Conservation (phyloP, 345 rosid genomes). For the Lenwebbia sp. region DNA sequence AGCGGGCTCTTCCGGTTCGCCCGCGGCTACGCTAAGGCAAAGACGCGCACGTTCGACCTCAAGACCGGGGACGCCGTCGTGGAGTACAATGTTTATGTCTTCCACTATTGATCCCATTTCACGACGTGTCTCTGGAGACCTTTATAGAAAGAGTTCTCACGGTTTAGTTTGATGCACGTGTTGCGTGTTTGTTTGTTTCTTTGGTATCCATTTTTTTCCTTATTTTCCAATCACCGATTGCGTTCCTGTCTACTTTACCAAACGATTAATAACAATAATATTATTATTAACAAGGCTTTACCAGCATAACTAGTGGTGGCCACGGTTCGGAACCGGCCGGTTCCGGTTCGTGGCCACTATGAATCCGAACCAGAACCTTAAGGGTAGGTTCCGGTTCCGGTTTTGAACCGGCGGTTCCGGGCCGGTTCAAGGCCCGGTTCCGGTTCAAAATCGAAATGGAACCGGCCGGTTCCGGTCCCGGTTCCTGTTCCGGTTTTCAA, state of each 20-base stretch:
- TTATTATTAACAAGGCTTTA: neutral
- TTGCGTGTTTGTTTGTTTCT: no score
- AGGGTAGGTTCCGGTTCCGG: no score
- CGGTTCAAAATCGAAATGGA: no score
- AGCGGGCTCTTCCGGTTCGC: constrained; percentile 57
- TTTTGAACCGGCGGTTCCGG: no score
- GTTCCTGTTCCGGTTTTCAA: no score
- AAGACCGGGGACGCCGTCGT: constrained; percentile 18
- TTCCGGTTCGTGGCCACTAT: no score
- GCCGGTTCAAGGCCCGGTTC: no score
- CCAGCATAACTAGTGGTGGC: no score
- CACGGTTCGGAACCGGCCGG: no score
- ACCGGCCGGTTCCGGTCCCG: no score
- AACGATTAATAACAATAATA: neutral
- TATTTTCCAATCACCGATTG: neutral
- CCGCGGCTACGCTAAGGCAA: constrained; percentile 39
- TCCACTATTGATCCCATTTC: constrained; percentile 18
- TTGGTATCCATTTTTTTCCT: neutral
- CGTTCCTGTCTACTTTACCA: neutral
- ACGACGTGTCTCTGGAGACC: neutral
- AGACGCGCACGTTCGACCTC: constrained; percentile 11
- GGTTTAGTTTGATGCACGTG: no score
- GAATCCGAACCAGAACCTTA: no score
- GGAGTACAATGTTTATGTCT: constrained; percentile 28
- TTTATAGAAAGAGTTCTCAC: neutral